These are phyloP conservation scores for Herpetomonas samuelpessoai DNA, from an alignment of 208 protist genomes.

Conservation along the genomic window DNA sequence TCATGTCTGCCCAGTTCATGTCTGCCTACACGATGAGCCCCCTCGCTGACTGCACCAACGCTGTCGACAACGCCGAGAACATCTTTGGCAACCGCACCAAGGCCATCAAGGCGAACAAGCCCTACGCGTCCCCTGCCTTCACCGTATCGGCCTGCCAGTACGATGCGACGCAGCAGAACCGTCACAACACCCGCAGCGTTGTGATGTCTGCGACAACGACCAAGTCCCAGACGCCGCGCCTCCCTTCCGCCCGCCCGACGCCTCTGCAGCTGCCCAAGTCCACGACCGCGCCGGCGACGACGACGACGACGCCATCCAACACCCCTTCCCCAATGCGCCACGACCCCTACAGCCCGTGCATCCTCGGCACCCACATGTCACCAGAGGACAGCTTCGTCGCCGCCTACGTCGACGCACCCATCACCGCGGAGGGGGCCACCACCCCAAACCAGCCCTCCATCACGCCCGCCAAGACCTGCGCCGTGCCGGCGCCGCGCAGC, in stretches of 20 bases:
- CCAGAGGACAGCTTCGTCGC: constrained; percentile 62
- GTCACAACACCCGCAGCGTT: no score
- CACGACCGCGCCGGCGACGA: no score
- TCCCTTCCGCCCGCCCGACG: no score
- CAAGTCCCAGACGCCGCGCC: no score
- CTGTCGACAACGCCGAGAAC: constrained; percentile 76
- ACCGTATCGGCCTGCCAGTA: no score
- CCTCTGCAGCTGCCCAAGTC: no score
- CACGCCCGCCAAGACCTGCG: constrained; percentile 4
- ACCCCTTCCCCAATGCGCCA: constrained; percentile 24
- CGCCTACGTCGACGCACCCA: constrained; percentile 38
- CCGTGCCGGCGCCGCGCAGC: not conserved
- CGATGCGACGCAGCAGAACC: no score
- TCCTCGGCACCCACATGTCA: constrained; percentile 23
- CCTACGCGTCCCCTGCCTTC: no score
- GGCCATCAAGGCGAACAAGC: constrained; percentile 9
- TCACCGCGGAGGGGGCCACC: not conserved
- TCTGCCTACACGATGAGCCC: constrained; percentile 20
- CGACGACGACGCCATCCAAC: no score
- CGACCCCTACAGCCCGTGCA: constrained; percentile 58
- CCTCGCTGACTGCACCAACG: constrained; percentile 73
- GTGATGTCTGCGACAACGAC: no score
- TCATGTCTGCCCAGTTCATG: no score
- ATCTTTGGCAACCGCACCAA: constrained; percentile 35
- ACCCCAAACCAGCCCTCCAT: not conserved